These are phyloP conservation scores for Scortechinia acanthostroma DNA, from an alignment of 2,329 filamentous ascomycete species.

Conservation along the genomic window DNA sequence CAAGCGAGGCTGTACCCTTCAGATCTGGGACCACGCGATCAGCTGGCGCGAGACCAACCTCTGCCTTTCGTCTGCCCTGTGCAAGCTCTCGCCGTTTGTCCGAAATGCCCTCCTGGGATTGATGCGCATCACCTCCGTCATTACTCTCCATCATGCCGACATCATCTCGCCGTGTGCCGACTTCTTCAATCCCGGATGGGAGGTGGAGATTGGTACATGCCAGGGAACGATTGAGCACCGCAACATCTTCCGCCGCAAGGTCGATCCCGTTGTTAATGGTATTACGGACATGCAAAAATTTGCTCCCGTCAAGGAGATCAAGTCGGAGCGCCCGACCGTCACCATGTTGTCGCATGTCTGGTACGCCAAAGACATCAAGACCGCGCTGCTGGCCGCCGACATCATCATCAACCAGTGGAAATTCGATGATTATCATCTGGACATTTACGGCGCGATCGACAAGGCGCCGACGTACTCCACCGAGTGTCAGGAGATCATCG, in stretches of 20 bases:
- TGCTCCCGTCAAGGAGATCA: constrained; percentile 40
- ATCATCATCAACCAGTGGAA: constrained; percentile 48
- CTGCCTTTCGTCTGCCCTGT: constrained; percentile 15
- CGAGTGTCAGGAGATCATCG: constrained; percentile 46
- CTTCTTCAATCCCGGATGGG: constrained; percentile 52
- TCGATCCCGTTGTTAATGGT: constrained; percentile 46
- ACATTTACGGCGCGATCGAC: constrained; percentile 45
- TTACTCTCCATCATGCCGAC: constrained; percentile 37
- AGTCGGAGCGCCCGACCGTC: constrained; percentile 39
- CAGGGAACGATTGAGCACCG: constrained; percentile 40
- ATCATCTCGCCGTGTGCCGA: constrained; percentile 39
- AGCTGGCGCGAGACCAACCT: constrained; percentile 42
- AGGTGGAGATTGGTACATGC: constrained; percentile 45
- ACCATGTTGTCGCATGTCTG: constrained; percentile 44
- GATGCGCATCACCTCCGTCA: constrained; percentile 8
- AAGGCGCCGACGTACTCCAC: constrained; percentile 45
- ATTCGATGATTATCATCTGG: constrained; percentile 43
- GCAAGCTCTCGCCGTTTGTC: constrained; percentile 8
- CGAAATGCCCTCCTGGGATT: constrained; percentile 11
- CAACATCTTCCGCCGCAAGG: constrained; percentile 43
- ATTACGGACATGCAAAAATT: constrained; percentile 48
- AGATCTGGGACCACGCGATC: constrained; percentile 52
- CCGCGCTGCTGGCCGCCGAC: constrained; percentile 41
- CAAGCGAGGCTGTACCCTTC: constrained; percentile 41
- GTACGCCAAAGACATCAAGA: constrained; percentile 44